A percentile compares a stretch with the other conserved stretches of the same genome.
Conservation (phyloP, 495 filamentous ascomycete species). For the Podospora sp. region DNA sequence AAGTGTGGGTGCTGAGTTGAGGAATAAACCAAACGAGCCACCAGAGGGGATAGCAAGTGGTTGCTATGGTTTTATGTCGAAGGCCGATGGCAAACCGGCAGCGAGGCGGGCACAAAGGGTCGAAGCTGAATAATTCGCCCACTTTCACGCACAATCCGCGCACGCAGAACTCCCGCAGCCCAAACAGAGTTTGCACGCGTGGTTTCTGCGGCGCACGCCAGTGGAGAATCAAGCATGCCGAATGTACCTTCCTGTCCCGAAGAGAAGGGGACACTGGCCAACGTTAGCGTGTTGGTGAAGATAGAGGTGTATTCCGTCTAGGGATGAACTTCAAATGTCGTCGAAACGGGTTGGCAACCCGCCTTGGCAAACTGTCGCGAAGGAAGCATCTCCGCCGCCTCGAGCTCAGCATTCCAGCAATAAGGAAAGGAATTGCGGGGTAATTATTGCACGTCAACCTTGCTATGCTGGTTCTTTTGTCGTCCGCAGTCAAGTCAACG, state of each 20-base stretch:
- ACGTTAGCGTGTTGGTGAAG: not conserved
- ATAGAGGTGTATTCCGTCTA: not conserved
- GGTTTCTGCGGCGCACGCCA: not conserved
- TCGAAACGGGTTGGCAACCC: not conserved
- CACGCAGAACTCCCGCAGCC: conserved; percentile 15
- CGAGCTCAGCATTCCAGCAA: not conserved
- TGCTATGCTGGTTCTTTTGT: not conserved
- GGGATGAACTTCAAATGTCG: not conserved
- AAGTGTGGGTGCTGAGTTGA: not conserved
- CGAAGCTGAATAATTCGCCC: conserved; percentile 25
- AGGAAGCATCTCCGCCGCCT: not conserved
- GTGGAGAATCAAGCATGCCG: not conserved
- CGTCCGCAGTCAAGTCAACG: not conserved
- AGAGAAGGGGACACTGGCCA: not conserved
- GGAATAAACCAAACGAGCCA: not conserved
- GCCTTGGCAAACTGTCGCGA: not conserved
- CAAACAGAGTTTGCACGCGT: not conserved
- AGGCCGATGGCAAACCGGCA: not conserved
- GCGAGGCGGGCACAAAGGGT: not conserved
- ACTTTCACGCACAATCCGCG: conserved; percentile 38
- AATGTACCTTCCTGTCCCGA: not conserved
- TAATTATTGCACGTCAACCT: not conserved
- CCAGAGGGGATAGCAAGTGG: not conserved
- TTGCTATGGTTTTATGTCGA: not conserved
- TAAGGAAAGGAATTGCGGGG: not conserved